Evolutionary conservation across 2,329 filamentous ascomycete species (phyloP).

Genomic region (Endoconidiophora polonica): DNA sequence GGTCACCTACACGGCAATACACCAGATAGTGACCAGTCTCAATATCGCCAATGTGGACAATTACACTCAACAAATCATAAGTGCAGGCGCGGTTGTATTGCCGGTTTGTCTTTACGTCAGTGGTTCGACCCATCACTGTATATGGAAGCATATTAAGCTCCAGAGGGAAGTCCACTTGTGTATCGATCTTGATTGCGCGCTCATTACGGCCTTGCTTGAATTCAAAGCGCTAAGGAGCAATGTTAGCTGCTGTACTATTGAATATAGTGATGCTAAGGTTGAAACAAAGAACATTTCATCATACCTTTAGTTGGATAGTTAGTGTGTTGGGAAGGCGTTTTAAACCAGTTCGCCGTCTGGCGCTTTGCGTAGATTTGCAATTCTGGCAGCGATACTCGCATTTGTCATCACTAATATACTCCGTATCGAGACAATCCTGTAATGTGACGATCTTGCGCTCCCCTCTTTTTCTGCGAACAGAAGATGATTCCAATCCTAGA

Average conservation of each 20-base stretch:
- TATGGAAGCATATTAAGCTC: constrained; percentile 84
- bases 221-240: constrained; percentile 43
- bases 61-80: constrained; percentile 77
- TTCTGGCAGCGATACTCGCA: constrained; percentile 77
- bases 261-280: background rate
- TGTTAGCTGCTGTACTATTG: background rate
- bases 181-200: constrained; percentile 73
- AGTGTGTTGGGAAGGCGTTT: constrained; percentile 75
- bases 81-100: constrained; percentile 50
- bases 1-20: constrained; percentile 68
- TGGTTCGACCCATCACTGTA: constrained; percentile 46
- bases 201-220: constrained; percentile 49
- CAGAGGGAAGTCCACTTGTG: constrained; percentile 68
- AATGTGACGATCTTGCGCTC: constrained; percentile 32
- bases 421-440: constrained; percentile 61
- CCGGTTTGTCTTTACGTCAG: constrained; percentile 31
- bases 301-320: constrained; percentile 80
- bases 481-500: constrained; percentile 61
- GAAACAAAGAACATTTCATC: constrained; percentile 12
- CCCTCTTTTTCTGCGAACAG: constrained; percentile 47
- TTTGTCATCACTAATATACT: constrained; percentile 75
- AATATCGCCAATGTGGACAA: constrained; percentile 85
- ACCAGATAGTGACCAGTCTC: constrained; percentile 85
- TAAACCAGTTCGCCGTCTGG: constrained; percentile 69
- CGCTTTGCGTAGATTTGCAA: constrained; percentile 62